Percentiles rank a stretch among this genome's conserved stretches.
phyloP scores from a whole-genome alignment of 805 yeast genomes.

The Candida golubevii region DNA sequence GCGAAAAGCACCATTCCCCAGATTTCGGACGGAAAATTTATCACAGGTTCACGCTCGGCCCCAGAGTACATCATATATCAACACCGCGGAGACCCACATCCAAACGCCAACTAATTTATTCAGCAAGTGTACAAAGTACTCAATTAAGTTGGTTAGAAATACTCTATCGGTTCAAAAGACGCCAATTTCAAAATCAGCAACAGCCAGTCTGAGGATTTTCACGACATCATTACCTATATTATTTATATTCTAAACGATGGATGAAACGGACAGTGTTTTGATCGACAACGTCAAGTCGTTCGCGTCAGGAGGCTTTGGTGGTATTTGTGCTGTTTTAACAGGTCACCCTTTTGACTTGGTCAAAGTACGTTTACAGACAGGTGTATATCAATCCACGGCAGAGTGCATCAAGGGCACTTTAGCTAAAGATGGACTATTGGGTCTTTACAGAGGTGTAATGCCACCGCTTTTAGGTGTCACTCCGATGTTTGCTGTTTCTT shows the following conservation, averaged over 20 bases:
- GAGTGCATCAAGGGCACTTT: slow-evolving; percentile 70
- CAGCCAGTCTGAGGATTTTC: no score
- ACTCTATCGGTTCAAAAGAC: no score
- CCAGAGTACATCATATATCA: slow-evolving; percentile 1
- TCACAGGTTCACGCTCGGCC: slow-evolving; percentile 1
- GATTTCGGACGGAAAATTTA: slow-evolving; percentile 10
- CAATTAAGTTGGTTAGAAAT: not conserved
- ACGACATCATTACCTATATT: no score
- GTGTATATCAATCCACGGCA: slow-evolving; percentile 58
- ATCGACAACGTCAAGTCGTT: slow-evolving; percentile 83
- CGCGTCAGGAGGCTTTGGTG: slow-evolving; percentile 94
- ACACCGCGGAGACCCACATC: not conserved
- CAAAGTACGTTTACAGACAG: slow-evolving; percentile 88
- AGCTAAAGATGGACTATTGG: slow-evolving; percentile 67
- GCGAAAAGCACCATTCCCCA: slow-evolving; percentile 11
- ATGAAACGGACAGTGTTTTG: slow-evolving; percentile 43
- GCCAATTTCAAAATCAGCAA: no score
- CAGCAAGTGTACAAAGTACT: not conserved
- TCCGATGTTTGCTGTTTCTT: slow-evolving; percentile 96
- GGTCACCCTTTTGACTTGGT: slow-evolving; percentile 96
- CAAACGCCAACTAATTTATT: no score
- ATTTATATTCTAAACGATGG: slow-evolving; percentile 23
- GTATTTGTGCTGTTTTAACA: slow-evolving; percentile 88
- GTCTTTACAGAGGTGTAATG: slow-evolving; percentile 88
- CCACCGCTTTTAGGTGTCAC: slow-evolving; percentile 97